Conservation (phyloP, 2,329 filamentous ascomycete species). For the Penicillium sp. region DNA sequence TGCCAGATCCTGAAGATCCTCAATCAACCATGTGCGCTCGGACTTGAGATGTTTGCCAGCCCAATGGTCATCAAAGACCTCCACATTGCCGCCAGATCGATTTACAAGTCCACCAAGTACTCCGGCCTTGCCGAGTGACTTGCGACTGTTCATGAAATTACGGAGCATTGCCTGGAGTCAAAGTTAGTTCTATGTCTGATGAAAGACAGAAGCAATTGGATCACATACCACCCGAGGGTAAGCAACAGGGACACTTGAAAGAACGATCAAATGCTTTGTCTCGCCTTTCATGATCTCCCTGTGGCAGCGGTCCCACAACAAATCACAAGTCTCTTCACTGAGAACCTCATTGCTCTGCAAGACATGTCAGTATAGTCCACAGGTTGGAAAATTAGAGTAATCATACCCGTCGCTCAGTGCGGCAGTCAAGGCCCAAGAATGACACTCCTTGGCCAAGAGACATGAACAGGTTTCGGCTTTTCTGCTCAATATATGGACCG, state of each 20-base stretch:
- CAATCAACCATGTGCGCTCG: conserved; percentile 81
- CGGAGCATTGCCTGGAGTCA: conserved; percentile 61
- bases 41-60: conserved; percentile 91
- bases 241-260: conserved; percentile 79
- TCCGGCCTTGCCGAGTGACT: conserved; percentile 79
- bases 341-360: conserved; percentile 69
- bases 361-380: conserved; percentile 20
- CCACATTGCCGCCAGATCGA: conserved; percentile 85
- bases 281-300: conserved; percentile 77
- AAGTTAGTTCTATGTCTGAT: conserved; percentile 37
- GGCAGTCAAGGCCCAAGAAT: conserved; percentile 83
- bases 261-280: conserved; percentile 83
- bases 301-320: conserved; percentile 81
- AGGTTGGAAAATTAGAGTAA: neutral
- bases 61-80: conserved; percentile 96
- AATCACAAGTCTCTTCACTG: conserved; percentile 75
- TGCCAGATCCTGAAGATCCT: conserved; percentile 89
- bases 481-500: conserved; percentile 86
- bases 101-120: conserved; percentile 78
- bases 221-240: conserved; percentile 70
- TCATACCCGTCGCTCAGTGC: conserved; percentile 74
- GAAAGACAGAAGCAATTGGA: neutral
- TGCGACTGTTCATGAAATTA: conserved; percentile 76
- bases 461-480: conserved; percentile 82
- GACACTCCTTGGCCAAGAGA: conserved; percentile 74